phyloP scores from a whole-genome alignment of 2,329 filamentous ascomycete genomes.

The Magnaporthales sp. region DNA sequence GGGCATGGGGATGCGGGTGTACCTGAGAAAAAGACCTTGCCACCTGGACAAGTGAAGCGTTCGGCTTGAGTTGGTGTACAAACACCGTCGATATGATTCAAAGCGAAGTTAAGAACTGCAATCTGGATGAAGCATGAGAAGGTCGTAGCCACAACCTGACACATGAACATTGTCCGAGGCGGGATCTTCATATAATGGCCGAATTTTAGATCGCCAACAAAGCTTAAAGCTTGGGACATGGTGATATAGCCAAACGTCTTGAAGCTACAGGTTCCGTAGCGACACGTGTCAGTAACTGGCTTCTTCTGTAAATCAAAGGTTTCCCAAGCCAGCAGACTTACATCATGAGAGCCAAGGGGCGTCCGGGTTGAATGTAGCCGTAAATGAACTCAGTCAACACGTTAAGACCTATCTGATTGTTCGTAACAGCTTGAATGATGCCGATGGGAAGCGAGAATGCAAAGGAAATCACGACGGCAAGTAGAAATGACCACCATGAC shows the following conservation, averaged over 20 bases:
- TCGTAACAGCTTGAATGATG: constrained; percentile 62
- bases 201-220: constrained; percentile 59
- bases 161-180: constrained; percentile 57
- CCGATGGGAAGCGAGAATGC: constrained; percentile 58
- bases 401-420: constrained; percentile 64
- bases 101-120: constrained; percentile 52
- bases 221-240: constrained; percentile 56
- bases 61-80: constrained; percentile 49
- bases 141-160: constrained; percentile 57
- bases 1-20: constrained; percentile 11
- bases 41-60: constrained; percentile 55
- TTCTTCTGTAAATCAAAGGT: not conserved
- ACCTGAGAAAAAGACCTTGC: constrained; percentile 55
- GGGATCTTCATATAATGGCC: constrained; percentile 69
- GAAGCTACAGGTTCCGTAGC: constrained; percentile 31
- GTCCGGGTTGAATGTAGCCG: constrained; percentile 67
- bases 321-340: constrained; percentile 25
- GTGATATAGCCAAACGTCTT: constrained; percentile 56
- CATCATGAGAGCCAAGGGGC: constrained; percentile 66
- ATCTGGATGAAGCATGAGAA: constrained; percentile 61
- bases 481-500: constrained; percentile 63
- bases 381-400: constrained; percentile 68
- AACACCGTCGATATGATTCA: constrained; percentile 52
- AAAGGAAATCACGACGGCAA: constrained; percentile 56
- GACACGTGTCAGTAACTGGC: not conserved